Evolutionary conservation across 2,329 filamentous ascomycete species (phyloP), one percentile per base, ranked within the genome.

Genomic region (Teratosphaeria nubilosa): DNA sequence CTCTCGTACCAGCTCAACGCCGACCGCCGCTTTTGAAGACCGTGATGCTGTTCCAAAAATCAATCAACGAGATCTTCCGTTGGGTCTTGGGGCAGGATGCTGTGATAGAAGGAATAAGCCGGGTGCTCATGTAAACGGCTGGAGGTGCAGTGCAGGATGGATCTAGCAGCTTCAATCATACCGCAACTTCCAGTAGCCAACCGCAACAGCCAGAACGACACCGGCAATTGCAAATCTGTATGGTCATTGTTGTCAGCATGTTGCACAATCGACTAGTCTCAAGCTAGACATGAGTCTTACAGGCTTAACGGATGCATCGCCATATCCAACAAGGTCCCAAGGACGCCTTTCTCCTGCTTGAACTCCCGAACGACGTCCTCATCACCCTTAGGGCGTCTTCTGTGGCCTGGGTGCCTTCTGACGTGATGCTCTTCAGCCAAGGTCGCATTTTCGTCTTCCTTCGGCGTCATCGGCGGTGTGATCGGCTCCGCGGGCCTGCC

Each of bases 391-490:
- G n/a, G 27, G 4, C 20, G 24, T 25, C 51, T 52, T 50, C 37
- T 53, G 34, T 53, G 20, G 48, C 55, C 57, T 14, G 16, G 25
- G 32, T 56, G 56, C 22, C 2, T 20, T 34, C 32, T 25, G 22
- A 27, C 31, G 56, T 27, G 9, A 32, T 41, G 14, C 27, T 54
- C 51, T 45, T 51, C 30, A 41, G 11, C 30, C 1, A 32, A 30
- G 1, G 51, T 31, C 6, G 50, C 50, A 16, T 57, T 45, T 45
- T 63, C 60, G n/a, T 62, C 60, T 57, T 69, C 65, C 24, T 65
- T 63, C 2, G 69, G 69, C 25, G 69, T 73, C 64, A 70, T 61
- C 0, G 70, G 70, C 25, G 70, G 70, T 14, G 70, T 72, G 1
- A 69, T 66, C 1, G 66, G 68, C 30, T 61, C 64, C 11, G 61